Conservation (phyloP, 768 basidiomycete genomes). For the Tricholoma sp. region DNA sequence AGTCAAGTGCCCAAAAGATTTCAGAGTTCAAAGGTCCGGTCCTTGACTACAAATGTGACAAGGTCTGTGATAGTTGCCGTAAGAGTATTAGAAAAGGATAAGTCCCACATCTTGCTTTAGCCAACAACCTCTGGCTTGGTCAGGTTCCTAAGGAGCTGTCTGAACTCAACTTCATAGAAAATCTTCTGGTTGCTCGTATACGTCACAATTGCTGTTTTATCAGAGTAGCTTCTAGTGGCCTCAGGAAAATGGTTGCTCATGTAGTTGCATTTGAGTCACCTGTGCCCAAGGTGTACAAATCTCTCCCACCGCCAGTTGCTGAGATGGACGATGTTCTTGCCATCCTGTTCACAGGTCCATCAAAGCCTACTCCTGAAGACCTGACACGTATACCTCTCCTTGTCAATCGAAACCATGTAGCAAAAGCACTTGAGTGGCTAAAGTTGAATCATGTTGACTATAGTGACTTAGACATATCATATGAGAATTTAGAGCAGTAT, state of each 20-base stretch:
- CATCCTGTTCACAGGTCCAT: conserved; percentile 24
- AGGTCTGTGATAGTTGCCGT: conserved; percentile 26
- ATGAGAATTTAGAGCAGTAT: conserved; percentile 18
- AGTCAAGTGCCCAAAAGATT: not conserved
- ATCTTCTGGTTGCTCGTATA: conserved; percentile 18
- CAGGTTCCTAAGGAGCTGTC: conserved; percentile 22
- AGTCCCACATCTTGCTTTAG: conserved; percentile 18
- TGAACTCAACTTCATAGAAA: conserved; percentile 21
- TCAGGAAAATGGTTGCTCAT: conserved; percentile 23
- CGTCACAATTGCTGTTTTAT: conserved; percentile 26
- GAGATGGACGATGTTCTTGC: conserved; percentile 21
- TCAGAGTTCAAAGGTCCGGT: conserved; percentile 5
- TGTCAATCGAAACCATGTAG: conserved; percentile 20
- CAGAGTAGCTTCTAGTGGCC: conserved; percentile 16
- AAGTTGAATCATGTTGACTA: conserved; percentile 31
- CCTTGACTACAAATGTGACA: conserved; percentile 15
- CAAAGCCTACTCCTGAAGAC: conserved; percentile 12
- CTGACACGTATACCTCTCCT: conserved; percentile 23
- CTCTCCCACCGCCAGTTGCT: conserved; percentile 15
- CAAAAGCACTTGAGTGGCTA: conserved; percentile 26
- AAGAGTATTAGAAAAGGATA: conserved; percentile 1
- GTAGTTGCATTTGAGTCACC: conserved; percentile 23
- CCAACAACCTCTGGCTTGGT: conserved; percentile 30
- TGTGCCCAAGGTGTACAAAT: conserved; percentile 17
- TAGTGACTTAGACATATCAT: conserved; percentile 23